Evolutionary conservation across 305 asterid species (phyloP).

Genomic region (Striga hermonthica): DNA sequence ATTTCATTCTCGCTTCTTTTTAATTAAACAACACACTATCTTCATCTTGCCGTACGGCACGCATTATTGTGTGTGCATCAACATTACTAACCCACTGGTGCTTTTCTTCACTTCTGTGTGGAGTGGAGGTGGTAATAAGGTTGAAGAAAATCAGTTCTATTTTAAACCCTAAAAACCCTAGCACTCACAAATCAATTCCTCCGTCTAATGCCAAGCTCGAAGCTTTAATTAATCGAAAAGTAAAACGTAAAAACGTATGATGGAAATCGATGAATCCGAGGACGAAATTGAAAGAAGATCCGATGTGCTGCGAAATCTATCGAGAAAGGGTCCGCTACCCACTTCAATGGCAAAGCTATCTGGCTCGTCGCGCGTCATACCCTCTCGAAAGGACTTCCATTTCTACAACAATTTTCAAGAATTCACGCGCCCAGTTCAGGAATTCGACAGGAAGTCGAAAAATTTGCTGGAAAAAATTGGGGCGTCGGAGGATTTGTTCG

Average conservation of each 20-base stretch:
- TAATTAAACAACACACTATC: too few species aligned
- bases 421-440: slow-evolving; percentile 61
- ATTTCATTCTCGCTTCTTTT: too few species aligned
- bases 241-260: slow-evolving; percentile 18
- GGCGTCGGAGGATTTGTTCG: slow-evolving; percentile 51
- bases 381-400: slow-evolving; percentile 72
- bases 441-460: slow-evolving; percentile 52
- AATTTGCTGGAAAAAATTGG: slow-evolving; percentile 51
- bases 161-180: slow-evolving; percentile 49
- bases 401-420: slow-evolving; percentile 80
- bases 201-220: slow-evolving; percentile 12
- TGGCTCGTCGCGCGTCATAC: slow-evolving; percentile 75
- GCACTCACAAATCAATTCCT: neutral
- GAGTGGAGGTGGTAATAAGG: too few species aligned
- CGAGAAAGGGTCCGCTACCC: slow-evolving; percentile 46
- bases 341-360: slow-evolving; percentile 66
- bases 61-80: neutral
- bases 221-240: neutral
- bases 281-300: slow-evolving; percentile 43
- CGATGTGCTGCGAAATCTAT: slow-evolving; percentile 43
- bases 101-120: neutral
- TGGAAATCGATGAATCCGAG: slow-evolving; percentile 65
- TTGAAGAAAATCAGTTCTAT: neutral
- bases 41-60: neutral
- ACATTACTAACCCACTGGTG: neutral